phyloP scores from a whole-genome alignment of 179 eudicot genomes.

The Dionaea muscipula region DNA sequence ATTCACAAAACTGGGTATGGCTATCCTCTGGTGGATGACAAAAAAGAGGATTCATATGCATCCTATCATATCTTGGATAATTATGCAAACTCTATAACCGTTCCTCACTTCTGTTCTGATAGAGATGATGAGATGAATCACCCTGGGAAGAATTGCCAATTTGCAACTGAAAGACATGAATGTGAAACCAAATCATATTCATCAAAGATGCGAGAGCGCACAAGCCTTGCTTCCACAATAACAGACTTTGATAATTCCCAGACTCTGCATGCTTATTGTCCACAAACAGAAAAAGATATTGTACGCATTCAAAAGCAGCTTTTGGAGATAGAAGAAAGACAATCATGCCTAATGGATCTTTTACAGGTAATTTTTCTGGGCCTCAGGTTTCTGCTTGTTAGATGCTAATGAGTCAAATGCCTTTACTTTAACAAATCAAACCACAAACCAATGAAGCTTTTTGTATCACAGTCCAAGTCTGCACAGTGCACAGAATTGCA shows the following conservation, averaged over 20 bases:
- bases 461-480: no score
- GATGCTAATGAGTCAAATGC: no score
- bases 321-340: constrained; percentile 66
- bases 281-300: constrained; percentile 44
- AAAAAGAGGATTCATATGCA: constrained; percentile 57
- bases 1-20: constrained; percentile 36
- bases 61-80: constrained; percentile 41
- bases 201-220: constrained; percentile 34
- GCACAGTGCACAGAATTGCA: no score
- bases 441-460: no score
- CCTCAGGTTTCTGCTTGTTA: background rate
- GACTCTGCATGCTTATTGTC: constrained; percentile 28
- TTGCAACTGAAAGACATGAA: constrained; percentile 26
- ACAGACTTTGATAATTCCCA: constrained; percentile 43
- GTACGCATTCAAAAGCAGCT: constrained; percentile 47
- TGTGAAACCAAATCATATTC: constrained; percentile 27
- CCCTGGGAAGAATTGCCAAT: constrained; percentile 19
- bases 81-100: constrained; percentile 25
- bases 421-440: no score
- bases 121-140: constrained; percentile 28
- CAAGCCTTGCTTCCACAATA: constrained; percentile 62
- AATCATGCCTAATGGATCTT: constrained; percentile 60
- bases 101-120: constrained; percentile 22
- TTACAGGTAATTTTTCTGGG: constrained; percentile 42
- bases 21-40: constrained; percentile 51